Evolutionary conservation across 495 filamentous ascomycete species (phyloP), one percentile per base, ranked within the genome.

Genomic region (Cladorrhinum samala): DNA sequence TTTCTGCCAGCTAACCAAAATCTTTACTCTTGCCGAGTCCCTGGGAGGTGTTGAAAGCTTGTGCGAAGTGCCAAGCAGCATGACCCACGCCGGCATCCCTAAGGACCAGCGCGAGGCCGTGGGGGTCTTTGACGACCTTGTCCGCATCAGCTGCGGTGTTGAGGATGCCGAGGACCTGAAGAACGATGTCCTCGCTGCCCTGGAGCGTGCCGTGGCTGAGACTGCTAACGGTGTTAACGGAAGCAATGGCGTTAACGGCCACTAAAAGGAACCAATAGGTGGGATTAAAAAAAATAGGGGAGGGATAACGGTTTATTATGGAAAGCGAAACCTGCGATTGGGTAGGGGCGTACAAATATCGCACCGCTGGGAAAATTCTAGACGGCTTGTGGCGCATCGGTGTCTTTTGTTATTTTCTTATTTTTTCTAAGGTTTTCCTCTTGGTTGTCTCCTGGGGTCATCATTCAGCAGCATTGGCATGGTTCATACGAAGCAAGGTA

Each of bases 51-150:
- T 99, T 24, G 93, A 99, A 80, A 85, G 80, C 64, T 72, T 99
- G 56, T 87, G 88, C 57, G 93, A 99, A 72, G 81, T 97, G 14
- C 93, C 93, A 1, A 82, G 86, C 37, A 85, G 80, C 67, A 99
- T 99, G 93, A 99, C 93, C 17, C 93, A 99, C 72, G 84, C 88
- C 24, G 94, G 92, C 42, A 99, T 99, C 58, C 93, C 93, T 20
- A 79, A 78, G 67, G 90, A 88, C 41, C 81, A 92, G 73, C 81
- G 93, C 43, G 93, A 98, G 76, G 86, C 81, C 17, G 90, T 89
- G 1, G 93, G 93, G 36, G 91, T 98, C n/a, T 96, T 81, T 63
- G 93, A 98, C 65, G 93, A 98, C 70, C 78, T 98, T n/a, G 86
- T 98, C 36, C 80, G 93, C 49, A 74, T 98, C 45, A 95, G 89